phyloP scores from a whole-genome alignment of 2,329 filamentous ascomycete species.

The Venturia aucupariae region DNA sequence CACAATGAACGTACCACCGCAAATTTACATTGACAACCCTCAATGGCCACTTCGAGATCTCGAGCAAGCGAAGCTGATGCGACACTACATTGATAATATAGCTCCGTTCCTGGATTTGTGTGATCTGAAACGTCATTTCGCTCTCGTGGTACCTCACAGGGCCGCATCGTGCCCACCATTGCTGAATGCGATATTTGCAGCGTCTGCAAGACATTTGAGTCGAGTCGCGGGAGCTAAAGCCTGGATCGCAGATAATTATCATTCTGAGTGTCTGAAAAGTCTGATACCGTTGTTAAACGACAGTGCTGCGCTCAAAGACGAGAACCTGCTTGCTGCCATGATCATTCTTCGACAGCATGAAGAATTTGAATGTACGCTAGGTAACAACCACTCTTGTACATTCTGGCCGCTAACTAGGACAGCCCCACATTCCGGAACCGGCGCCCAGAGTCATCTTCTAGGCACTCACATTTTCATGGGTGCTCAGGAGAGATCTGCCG shows the following conservation, averaged over 20 bases:
- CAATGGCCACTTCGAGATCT: constrained; percentile 23
- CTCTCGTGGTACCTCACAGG: constrained; percentile 43
- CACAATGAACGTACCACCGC: not conserved
- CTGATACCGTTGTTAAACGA: constrained; percentile 40
- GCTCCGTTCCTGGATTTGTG: constrained; percentile 25
- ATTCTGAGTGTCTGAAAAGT: constrained; percentile 44
- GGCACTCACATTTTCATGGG: constrained; percentile 28
- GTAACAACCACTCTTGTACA: constrained; percentile 18
- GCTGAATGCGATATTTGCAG: constrained; percentile 48
- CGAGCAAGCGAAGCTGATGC: constrained; percentile 25
- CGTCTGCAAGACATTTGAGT: constrained; percentile 47
- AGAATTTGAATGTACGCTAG: constrained; percentile 43
- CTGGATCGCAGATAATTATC: constrained; percentile 43
- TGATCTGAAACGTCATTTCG: constrained; percentile 39
- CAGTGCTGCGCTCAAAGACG: constrained; percentile 35
- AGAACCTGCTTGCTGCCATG: constrained; percentile 45
- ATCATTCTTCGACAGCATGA: constrained; percentile 50
- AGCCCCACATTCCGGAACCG: constrained; percentile 5
- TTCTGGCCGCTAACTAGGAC: not conserved
- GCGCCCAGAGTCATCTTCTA: constrained; percentile 21
- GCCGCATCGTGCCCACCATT: constrained; percentile 44
- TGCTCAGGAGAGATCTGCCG: constrained; percentile 22
- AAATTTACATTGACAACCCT: not conserved
- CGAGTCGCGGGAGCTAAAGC: constrained; percentile 40
- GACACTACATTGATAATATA: constrained; percentile 25